These are phyloP conservation scores for Fusarium sp. DNA, from an alignment of 2,329 filamentous ascomycete genomes.

Conservation along the genomic window DNA sequence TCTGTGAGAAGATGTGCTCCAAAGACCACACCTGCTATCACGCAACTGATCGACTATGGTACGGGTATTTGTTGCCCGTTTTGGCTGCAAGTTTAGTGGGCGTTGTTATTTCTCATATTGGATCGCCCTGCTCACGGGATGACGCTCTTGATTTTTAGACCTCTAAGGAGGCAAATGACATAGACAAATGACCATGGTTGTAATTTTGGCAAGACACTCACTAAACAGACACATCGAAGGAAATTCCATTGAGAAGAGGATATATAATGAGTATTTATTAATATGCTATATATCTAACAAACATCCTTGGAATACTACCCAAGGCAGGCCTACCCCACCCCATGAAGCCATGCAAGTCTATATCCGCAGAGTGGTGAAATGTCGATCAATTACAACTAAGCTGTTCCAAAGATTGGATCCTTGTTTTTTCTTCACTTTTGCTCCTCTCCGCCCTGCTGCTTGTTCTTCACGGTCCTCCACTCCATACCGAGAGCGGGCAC, in stretches of 20 bases:
- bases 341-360: background rate
- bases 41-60: background rate
- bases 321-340: background rate
- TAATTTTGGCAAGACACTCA: background rate
- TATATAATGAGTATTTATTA: background rate
- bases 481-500: conserved; percentile 17
- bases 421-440: background rate
- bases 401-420: background rate
- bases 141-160: background rate
- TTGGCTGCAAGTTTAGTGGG: background rate
- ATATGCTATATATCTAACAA: background rate
- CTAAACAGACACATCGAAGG: background rate
- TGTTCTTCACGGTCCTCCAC: conserved; percentile 32
- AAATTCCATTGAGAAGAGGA: background rate
- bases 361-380: background rate
- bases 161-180: background rate
- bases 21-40: background rate
- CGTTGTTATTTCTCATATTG: background rate
- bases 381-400: no score
- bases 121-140: background rate
- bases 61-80: background rate
- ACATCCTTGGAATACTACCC: background rate
- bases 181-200: background rate
- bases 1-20: background rate
- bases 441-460: conserved; percentile 2